Percentiles rank a stretch among this genome's conserved stretches.
These are phyloP conservation scores for Cyathus striatus DNA, from an alignment of 768 basidiomycete species.

Conservation along the genomic window DNA sequence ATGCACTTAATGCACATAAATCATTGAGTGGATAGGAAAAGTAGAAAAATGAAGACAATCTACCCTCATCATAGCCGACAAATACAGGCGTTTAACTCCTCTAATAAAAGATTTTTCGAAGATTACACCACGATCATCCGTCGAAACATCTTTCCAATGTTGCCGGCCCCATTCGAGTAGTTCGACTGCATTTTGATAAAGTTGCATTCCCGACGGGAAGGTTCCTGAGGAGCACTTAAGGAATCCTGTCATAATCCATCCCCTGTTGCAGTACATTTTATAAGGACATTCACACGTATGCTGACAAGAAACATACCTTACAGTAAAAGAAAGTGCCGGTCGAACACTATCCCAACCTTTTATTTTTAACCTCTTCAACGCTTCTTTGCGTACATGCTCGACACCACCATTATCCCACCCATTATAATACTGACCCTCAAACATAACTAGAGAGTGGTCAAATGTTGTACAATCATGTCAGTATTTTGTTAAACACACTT, in stretches of 20 bases:
- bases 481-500: constrained; percentile 15
- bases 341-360: constrained; percentile 25
- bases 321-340: constrained; percentile 28
- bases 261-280: constrained; percentile 14
- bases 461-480: background rate
- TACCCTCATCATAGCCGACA: constrained; percentile 29
- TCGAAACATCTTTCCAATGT: constrained; percentile 32
- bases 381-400: constrained; percentile 24
- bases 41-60: constrained; percentile 1
- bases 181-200: constrained; percentile 28
- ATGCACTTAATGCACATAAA: background rate
- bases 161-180: constrained; percentile 36
- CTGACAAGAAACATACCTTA: constrained; percentile 21
- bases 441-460: constrained; percentile 16
- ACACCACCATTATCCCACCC: constrained; percentile 31
- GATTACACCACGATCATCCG: constrained; percentile 32
- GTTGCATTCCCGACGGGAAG: constrained; percentile 21
- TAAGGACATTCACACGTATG: background rate
- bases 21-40: background rate
- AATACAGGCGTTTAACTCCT: constrained; percentile 29
- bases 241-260: constrained; percentile 35
- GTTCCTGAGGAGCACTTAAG: constrained; percentile 13
- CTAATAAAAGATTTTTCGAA: constrained; percentile 37
- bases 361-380: constrained; percentile 17
- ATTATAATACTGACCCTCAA: constrained; percentile 17